Percentiles rank a stretch among this genome's conserved stretches.
Evolutionary conservation across 1,284 basidiomycete species (phyloP).

Genomic region (Lentinula novae-zelandiae): DNA sequence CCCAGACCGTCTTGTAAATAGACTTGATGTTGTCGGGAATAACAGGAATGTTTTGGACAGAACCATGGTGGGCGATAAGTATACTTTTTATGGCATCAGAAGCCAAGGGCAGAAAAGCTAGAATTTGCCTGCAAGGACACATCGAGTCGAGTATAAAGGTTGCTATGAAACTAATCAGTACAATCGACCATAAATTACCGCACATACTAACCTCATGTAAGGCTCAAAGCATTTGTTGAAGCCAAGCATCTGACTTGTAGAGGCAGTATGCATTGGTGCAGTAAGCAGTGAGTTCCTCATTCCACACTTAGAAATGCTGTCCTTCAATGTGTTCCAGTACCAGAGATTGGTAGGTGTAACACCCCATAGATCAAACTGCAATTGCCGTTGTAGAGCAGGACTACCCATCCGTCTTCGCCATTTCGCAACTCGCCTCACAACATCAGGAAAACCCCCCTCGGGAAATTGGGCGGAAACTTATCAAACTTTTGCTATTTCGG

Average conservation of each 20-base stretch:
- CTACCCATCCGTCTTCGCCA: constrained; percentile 84
- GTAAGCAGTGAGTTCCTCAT: constrained; percentile 93
- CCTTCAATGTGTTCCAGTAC: constrained; percentile 93
- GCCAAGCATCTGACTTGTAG: constrained; percentile 97
- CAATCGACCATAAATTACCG: neutral
- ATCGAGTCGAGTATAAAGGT: constrained; percentile 97
- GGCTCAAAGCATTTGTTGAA: constrained; percentile 99
- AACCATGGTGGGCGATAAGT: constrained; percentile 97
- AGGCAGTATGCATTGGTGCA: constrained; percentile 98
- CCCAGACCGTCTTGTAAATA: constrained; percentile 99
- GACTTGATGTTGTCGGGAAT: constrained; percentile 92
- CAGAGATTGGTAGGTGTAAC: constrained; percentile 90
- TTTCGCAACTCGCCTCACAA: constrained; percentile 88
- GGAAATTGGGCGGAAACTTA: no score
- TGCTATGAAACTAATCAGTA: constrained; percentile 43
- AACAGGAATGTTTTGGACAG: constrained; percentile 84
- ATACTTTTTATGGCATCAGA: constrained; percentile 99
- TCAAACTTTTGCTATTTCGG: no score
- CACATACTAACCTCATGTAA: constrained; percentile 74
- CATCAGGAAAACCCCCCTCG: no score
- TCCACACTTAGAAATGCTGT: constrained; percentile 84
- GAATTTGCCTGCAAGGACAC: constrained; percentile 99
- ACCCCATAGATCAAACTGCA: constrained; percentile 97
- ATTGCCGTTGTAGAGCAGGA: constrained; percentile 83
- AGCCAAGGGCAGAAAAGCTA: constrained; percentile 99